These are phyloP conservation scores for Rhodosorus marinus DNA, from an alignment of 23 red algal genomes.

Conservation along the genomic window DNA sequence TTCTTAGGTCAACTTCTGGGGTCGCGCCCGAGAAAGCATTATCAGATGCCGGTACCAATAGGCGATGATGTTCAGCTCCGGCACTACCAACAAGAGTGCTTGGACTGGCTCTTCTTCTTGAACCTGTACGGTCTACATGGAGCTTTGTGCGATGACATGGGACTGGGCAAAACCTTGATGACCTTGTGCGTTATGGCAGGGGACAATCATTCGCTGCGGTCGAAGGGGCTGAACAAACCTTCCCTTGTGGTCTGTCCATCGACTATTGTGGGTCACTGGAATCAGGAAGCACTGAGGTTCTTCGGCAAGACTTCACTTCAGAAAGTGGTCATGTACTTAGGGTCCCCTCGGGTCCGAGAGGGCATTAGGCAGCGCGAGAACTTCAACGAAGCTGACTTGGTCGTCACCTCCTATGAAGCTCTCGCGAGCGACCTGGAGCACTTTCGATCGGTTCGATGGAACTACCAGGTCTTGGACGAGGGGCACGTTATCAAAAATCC, in stretches of 20 bases:
- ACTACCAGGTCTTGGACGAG: conserved; percentile 82
- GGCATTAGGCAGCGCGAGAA: neutral
- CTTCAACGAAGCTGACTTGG: conserved; percentile 7
- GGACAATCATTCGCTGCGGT: neutral
- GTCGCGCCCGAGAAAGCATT: conserved; percentile 26
- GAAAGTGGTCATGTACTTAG: conserved; percentile 55
- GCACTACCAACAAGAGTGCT: conserved; percentile 85
- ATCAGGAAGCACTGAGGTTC: conserved; percentile 59
- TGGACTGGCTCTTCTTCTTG: conserved; percentile 89
- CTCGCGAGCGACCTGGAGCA: conserved; percentile 37
- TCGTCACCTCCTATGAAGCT: conserved; percentile 86
- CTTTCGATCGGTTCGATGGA: conserved; percentile 35
- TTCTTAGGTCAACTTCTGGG: conserved; percentile 88
- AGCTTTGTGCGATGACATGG: conserved; percentile 98
- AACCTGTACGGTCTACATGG: conserved; percentile 87
- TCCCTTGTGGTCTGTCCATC: conserved; percentile 70
- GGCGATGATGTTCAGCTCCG: conserved; percentile 52
- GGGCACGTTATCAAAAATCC: conserved; percentile 95
- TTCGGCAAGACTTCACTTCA: conserved; percentile 50
- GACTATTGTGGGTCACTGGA: conserved; percentile 81
- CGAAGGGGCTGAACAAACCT: neutral
- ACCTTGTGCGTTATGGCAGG: conserved; percentile 84
- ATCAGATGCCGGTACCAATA: conserved; percentile 39
- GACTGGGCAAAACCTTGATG: conserved; percentile 97
- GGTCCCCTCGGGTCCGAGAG: conserved; percentile 29